Evolutionary conservation across 163 green algal genomes (phyloP), one percentile per base, ranked within the genome.

Genomic region (Scenedesmus sp.): DNA sequence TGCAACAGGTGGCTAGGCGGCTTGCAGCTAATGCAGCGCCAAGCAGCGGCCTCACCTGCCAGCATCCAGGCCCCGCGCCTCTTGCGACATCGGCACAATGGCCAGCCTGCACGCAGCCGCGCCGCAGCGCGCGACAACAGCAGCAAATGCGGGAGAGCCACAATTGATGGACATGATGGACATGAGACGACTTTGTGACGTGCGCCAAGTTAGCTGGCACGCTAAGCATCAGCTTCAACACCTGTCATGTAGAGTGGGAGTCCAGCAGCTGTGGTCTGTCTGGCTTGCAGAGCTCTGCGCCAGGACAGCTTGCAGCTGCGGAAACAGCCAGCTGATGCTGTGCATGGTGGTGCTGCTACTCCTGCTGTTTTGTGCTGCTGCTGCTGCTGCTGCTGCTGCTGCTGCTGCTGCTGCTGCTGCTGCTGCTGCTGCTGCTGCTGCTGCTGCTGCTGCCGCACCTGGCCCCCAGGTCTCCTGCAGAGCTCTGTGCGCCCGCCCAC

Each of bases 51-150:
- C 66, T 5, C 70, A 79, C 70, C 70, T 52, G 64, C 97, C 97
- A 0, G 97, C 97, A 87, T 98, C 95, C 88, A 97, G 88, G 0
- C 96, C 97, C 1, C 95, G 89, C 0, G 96, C 96, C 91, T 98
- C 96, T 60, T 98, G 96, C 2, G 94, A 95, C 95, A 99, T 97
- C 13, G 98, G 98, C 46, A 99, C 96, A 4, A 99, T 93, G 4
- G 96, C 98, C 82, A 99, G 93, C 57, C 98, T 96, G 79, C 59
- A 91, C 2, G 4, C 70, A 79, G 23, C 70, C 46, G 23, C 5
- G 3, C 70, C 70, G 34, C 7, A 26, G 34, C 8, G 77, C n/a
- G 77, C 7, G 26, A 20, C 74, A 83, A 18, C n/a, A 83, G 34
- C 34, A 84, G 20, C 5, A 12, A 46, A 46, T 46, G 34, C 34